These are phyloP conservation scores for Royoungia palumana DNA, from an alignment of 768 basidiomycete species.

Conservation along the genomic window DNA sequence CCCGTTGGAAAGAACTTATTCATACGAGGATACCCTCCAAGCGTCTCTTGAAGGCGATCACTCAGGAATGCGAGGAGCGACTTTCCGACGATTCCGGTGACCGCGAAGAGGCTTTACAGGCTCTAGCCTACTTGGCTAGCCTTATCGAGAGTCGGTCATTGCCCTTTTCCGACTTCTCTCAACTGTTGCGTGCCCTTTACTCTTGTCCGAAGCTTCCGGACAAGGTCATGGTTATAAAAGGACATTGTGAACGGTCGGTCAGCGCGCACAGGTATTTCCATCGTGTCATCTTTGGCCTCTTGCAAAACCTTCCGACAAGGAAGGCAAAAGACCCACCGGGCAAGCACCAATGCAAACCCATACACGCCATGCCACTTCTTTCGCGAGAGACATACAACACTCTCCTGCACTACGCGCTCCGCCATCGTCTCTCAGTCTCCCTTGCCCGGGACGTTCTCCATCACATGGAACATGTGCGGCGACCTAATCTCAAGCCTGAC, in stretches of 20 bases:
- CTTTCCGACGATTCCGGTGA: slow-evolving; percentile 27
- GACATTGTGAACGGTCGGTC: slow-evolving; percentile 23
- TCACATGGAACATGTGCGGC: slow-evolving; percentile 49
- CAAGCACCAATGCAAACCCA: neutral
- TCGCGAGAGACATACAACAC: slow-evolving; percentile 51
- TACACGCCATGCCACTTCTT: slow-evolving; percentile 31
- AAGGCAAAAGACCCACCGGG: slow-evolving; percentile 20
- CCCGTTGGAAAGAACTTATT: slow-evolving; percentile 20
- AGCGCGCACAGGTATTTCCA: slow-evolving; percentile 50
- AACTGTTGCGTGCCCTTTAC: slow-evolving; percentile 47
- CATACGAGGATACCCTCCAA: slow-evolving; percentile 23
- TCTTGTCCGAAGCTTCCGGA: slow-evolving; percentile 40
- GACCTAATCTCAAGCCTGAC: slow-evolving; percentile 43
- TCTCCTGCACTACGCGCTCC: slow-evolving; percentile 64
- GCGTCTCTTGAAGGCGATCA: slow-evolving; percentile 33
- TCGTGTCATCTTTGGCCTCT: slow-evolving; percentile 41
- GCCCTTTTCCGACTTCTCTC: slow-evolving; percentile 41
- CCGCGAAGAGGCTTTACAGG: slow-evolving; percentile 47
- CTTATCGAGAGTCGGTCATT: slow-evolving; percentile 50
- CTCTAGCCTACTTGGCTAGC: slow-evolving; percentile 55
- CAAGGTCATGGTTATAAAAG: slow-evolving; percentile 37
- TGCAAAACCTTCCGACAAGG: slow-evolving; percentile 30
- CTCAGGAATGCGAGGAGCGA: slow-evolving; percentile 25
- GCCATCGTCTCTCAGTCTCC: slow-evolving; percentile 49
- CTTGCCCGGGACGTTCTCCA: slow-evolving; percentile 48